Evolutionary conservation across 2,329 filamentous ascomycete genomes (phyloP).

Genomic region (Fusarium sp.): DNA sequence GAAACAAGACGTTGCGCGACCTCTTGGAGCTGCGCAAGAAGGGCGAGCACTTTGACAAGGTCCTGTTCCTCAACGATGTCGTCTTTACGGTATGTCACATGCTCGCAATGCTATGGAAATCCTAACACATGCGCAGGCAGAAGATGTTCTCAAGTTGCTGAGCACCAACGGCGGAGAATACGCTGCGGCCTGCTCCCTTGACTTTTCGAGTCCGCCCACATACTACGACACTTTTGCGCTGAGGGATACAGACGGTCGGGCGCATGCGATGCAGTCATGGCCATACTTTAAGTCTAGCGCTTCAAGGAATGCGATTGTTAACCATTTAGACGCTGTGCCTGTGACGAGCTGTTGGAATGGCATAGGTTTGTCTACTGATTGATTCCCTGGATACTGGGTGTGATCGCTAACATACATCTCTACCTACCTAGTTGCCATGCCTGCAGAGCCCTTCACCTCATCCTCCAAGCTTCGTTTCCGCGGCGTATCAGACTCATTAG

Average conservation of each 20-base stretch:
- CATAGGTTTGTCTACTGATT: conserved; percentile 47
- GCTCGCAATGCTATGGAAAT: neutral
- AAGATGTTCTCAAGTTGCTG: conserved; percentile 66
- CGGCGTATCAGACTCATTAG: conserved; percentile 71
- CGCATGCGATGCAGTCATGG: conserved; percentile 65
- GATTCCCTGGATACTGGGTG: conserved; percentile 3
- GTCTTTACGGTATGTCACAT: conserved; percentile 63
- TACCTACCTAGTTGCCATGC: conserved; percentile 56
- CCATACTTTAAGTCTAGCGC: conserved; percentile 65
- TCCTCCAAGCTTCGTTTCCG: conserved; percentile 66
- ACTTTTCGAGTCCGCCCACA: conserved; percentile 64
- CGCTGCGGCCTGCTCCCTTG: conserved; percentile 70
- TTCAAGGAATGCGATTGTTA: conserved; percentile 66
- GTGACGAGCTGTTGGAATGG: conserved; percentile 60
- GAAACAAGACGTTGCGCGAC: conserved; percentile 72
- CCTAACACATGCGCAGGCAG: conserved; percentile 53
- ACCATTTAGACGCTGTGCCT: conserved; percentile 58
- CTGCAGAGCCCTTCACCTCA: conserved; percentile 65
- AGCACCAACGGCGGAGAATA: conserved; percentile 68
- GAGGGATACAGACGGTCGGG: conserved; percentile 62
- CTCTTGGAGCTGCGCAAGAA: conserved; percentile 61
- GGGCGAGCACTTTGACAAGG: conserved; percentile 65
- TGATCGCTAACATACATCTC: conserved; percentile 4
- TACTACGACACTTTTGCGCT: conserved; percentile 74
- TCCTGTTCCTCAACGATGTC: conserved; percentile 73